These are phyloP conservation scores for Dendrostoma leiphaemia DNA, from an alignment of 2,329 filamentous ascomycete genomes.

Conservation along the genomic window DNA sequence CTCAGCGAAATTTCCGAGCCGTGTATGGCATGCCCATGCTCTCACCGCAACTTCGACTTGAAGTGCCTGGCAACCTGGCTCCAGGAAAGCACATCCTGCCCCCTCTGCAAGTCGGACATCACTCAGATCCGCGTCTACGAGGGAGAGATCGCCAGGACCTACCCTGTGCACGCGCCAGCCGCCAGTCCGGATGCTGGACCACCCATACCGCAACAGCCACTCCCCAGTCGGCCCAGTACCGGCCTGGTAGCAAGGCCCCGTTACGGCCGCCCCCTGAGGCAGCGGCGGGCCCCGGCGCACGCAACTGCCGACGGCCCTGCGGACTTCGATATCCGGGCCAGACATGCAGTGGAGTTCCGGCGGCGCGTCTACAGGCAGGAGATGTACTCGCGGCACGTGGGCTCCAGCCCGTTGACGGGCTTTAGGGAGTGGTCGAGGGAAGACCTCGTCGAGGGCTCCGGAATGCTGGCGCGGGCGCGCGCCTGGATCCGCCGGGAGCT, in stretches of 20 bases:
- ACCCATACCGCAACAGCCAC: constrained; percentile 1
- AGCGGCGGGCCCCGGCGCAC: too few relatives aligned
- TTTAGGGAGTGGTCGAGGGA: constrained; percentile 72
- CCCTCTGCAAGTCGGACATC: constrained; percentile 67
- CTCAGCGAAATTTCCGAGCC: constrained; percentile 72
- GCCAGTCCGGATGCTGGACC: too few relatives aligned
- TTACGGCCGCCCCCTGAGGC: too few relatives aligned
- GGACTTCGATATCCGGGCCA: background rate
- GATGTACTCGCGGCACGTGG: constrained; percentile 78
- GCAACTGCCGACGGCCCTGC: too few relatives aligned
- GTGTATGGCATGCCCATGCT: constrained; percentile 72
- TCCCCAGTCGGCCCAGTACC: too few relatives aligned
- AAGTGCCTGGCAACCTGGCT: constrained; percentile 82
- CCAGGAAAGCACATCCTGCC: constrained; percentile 68
- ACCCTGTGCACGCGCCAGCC: too few relatives aligned
- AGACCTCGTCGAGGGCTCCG: constrained; percentile 60
- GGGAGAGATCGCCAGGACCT: constrained; percentile 53
- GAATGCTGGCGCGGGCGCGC: constrained; percentile 72
- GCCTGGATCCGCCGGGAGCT: constrained; percentile 83
- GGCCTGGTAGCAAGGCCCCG: too few relatives aligned
- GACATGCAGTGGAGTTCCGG: constrained; percentile 50
- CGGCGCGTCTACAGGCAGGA: constrained; percentile 70
- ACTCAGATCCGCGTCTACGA: constrained; percentile 52
- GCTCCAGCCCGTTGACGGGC: constrained; percentile 73
- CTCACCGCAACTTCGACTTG: constrained; percentile 81